Base-by-base conservation (phyloP, 2,329 filamentous ascomycete species). In the Trichoderma lentiforme region DNA sequence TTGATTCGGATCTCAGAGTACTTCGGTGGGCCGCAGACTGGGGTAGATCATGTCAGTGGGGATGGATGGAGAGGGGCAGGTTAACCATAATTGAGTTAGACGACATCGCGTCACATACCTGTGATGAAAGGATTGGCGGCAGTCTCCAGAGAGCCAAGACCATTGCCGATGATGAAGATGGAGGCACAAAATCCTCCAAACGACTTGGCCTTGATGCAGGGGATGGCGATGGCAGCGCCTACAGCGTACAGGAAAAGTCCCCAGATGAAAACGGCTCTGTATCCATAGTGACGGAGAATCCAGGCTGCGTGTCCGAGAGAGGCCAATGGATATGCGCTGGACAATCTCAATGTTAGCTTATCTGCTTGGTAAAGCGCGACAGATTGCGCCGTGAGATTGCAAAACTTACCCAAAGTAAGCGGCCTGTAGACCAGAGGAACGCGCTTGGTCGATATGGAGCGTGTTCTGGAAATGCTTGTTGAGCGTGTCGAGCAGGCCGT, bases 1-100 rank as follows among this genome's bases (percentile, higher is more conserved):
- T 94, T 92, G 83, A 95, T 89, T 74, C 92, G 89, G 73, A 94
- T 82, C 77, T 93, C 92, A 6, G 91, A 89, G 80, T 91, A 93
- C 74, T 87, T 86, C 8, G 92, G 90, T 3, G 92, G 92, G 62
- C 84, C 84, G 74, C 84, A 86, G 26, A 86, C 77, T 80, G 28
- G 34, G 11, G 21, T 24, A 28, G 43, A 51, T 7, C 51, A n/a
- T 26, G 58, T 63, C n/a, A 72, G 56, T 30, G 30, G 32, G 39
- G n/a, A 28, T 43, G 36, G 21, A 47, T 14, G 4, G 36, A 34
- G 47, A 43, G 32, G 32, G 26, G 58, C 7, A 6, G n/a, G 8
- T 47, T 32, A 47, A 61, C 15, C 36, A 60, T 60, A 51, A 47
- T 47, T 47, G 56, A 18, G 15, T 26, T 18, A 4, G 32, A 12